These are phyloP conservation scores for Podaxis sp. DNA, from an alignment of 768 basidiomycete species.

Conservation along the genomic window DNA sequence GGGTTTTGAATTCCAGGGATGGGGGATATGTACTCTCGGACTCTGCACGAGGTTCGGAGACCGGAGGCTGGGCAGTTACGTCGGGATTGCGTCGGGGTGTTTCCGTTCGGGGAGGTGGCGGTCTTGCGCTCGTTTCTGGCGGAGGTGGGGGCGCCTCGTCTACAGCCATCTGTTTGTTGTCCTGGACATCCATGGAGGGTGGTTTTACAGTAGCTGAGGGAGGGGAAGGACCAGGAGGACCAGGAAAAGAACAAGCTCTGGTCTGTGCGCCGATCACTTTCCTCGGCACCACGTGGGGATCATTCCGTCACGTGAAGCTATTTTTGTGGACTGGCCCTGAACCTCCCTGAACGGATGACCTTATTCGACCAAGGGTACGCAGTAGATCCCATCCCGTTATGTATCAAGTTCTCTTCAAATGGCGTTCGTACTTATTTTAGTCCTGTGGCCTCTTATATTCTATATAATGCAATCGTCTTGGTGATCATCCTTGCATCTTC, in stretches of 20 bases:
- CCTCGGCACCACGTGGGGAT: conserved; percentile 10
- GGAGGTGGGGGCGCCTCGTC: conserved; percentile 8
- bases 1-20: not conserved
- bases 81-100: conserved; percentile 13
- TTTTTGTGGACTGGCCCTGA: not conserved
- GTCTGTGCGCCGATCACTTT: conserved; percentile 35
- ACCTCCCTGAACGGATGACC: not conserved
- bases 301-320: not conserved
- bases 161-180: not conserved
- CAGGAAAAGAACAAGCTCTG: conserved; percentile 21
- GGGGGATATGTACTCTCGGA: not conserved
- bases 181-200: conserved; percentile 18
- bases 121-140: conserved; percentile 7
- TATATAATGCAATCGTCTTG: not conserved
- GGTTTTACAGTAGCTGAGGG: conserved; percentile 15
- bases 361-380: not conserved
- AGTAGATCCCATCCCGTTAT: not conserved
- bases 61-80: conserved; percentile 1
- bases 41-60: conserved; percentile 10
- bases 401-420: not conserved
- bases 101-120: not conserved
- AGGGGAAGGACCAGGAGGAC: conserved; percentile 17
- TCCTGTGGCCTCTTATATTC: not conserved
- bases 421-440: not conserved
- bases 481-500: not conserved